Base-by-base conservation (phyloP, 2,329 filamentous ascomycete species). In the Capronia americana region DNA sequence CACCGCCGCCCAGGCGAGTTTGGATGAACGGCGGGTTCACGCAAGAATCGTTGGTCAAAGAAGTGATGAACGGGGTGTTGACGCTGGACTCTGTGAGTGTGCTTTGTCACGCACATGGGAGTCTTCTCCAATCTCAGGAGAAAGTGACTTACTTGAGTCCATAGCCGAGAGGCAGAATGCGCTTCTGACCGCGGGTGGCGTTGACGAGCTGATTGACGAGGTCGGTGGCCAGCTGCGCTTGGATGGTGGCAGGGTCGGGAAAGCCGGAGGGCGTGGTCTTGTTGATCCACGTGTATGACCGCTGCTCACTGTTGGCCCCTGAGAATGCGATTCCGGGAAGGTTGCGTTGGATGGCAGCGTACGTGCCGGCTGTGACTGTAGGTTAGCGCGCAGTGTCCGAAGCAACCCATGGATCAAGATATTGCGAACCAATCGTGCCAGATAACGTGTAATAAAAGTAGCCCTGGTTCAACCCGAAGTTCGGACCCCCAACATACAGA, bases 401-500 rank as follows among this genome's bases (percentile, higher is more conserved):
- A n/a, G 5, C 24, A n/a, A 38, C 17, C 5, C 20, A 32, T 4
- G 34, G 30, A 50, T 28, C 17, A 5, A 44, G 24, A 10, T 23
- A 2, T 5, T 17, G 28, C 24, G 17, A 38, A 65, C 60, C 62
- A 53, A 70, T 77, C 4, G 84, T 83, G 1, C 85, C 84, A 0
- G 81, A 82, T 1, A 85, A 70, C 0, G 84, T 85, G 76, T 81
- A 86, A 1, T 86, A 77, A 71, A 87, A 87, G 0, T 83, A 78
- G 0, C 85, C 86, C 0, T 84, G 72, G 69, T 87, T 87, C 23
- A 77, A 78, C 3, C 85, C 85, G 68, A 81, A 85, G 74, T 88
- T 88, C 7, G 85, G 85, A 0, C 86, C 86, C 0, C 83, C 78
- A 3, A 87, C 73, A 23, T 87, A 79, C 2, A 87, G 78, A 61